Base-by-base conservation (phyloP, 2,329 filamentous ascomycete genomes). In the Neonectria sp. region DNA sequence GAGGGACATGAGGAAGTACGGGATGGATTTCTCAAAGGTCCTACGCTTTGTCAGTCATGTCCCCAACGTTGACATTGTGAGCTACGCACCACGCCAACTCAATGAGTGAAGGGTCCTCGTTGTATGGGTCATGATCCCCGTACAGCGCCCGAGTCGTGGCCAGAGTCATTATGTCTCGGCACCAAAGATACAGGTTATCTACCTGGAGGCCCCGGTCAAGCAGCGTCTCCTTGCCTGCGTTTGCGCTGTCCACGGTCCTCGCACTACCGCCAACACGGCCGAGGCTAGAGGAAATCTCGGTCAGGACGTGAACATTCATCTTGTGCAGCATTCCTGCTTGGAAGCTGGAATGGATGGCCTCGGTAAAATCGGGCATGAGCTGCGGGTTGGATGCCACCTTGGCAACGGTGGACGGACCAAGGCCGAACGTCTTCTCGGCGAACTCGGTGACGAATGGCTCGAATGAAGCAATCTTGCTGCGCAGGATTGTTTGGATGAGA, bases 101-200 rank as follows among this genome's bases (percentile, higher is more conserved):
- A 24, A 76, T 59, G 5, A 75, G 29, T 1, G 61, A 55, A 8
- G 66, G 65, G 5, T 74, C 71, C 0, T 73, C 55, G n/a, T 70
- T 76, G 35, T 85, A 78, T 0, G 84, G 83, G 63, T 86, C 84
- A 2, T 80, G 65, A 1, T 81, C 78, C 2, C 85, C 85, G 52
- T 82, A 85, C 25, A 87, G 74, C 3, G 81, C 79, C 29, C 78
- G 68, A 9, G 77, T 77, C 0, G 81, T 83, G 6, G 82, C 82
- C 4, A 80, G 59, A 2, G 80, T 81, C 64, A 85, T 79, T 3
- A 79, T 65, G 9, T 80, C 65, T 12, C 82, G 76, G 12, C 81
- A 48, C 82, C 82, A 85, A 0, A 75, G 33, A 68, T 76, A 86
- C 0, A 86, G 55, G 17, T 81, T 80, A 2, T 78, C 75, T 9